Evolutionary conservation across 2,329 filamentous ascomycete genomes (phyloP), one percentile per base, ranked within the genome.

Genomic region (Dryadomyces quercus-mongolicae): DNA sequence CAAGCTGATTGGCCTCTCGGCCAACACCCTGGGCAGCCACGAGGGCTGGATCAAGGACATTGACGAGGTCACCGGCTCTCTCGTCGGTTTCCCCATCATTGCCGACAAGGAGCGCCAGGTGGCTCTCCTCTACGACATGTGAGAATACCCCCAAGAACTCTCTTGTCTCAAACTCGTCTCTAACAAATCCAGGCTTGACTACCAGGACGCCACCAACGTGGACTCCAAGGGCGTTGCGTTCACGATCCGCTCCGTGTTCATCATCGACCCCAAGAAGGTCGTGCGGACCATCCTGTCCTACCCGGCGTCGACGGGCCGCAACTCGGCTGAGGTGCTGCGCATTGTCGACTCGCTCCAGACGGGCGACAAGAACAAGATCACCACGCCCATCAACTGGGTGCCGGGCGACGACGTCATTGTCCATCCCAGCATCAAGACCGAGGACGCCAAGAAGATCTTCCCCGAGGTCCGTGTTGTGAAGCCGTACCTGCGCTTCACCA

Each of bases 251-350:
- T 89, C 86, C 63, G 91, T 95, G 67, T 95, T 94, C 78, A 78
- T 95, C 73, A 93, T 95, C 70, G 90, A 95, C 75, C 90, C 90
- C 60, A 82, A 81, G 71, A 95, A 95, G 84, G 92, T 85, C 70
- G 93, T 95, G 73, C 85, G 91, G 64, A 82, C 91, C 68, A 94
- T 89, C 69, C 86, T 95, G 75, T 84, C 87, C 67, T 96, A 95
- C 77, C 91, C 91, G 46, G 90, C 91, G 58, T 91, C 86, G 56
- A 94, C 89, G 48, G 91, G 91, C 71, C 83, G 86, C 67, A 91
- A 90, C 77, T 83, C 84, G 58, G 77, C 81, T 62, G 86, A 90
- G 77, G 83, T 91, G 52, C 81, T 90, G 62, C 83, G 86, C 65
- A 83, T 89, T 61, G 72, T 90, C 68, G 85, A 90, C 75, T 86